Evolutionary conservation across 2,329 filamentous ascomycete species (phyloP), one percentile per base, ranked within the genome.

Genomic region (Didymellaceae sp.): DNA sequence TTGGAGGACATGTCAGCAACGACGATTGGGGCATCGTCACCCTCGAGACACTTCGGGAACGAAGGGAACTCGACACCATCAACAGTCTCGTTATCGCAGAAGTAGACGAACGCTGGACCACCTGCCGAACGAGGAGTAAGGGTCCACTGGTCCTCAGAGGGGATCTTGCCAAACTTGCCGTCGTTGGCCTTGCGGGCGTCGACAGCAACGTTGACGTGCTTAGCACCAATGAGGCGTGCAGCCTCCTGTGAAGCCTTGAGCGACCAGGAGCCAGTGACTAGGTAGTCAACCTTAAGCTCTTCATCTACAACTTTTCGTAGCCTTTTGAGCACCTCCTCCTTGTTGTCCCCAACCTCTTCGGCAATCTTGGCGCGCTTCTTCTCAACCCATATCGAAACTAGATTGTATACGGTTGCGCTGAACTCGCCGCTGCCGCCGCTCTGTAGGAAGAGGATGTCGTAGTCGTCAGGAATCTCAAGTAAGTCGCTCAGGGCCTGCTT

Each of bases 1-100:
- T 97, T 97, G 52, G 90, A 96, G 37, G 84, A 89, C 89, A 97
- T 96, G 74, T 97, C 93, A 16, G 90, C 91, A 5, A 96, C 87
- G 5, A 97, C 88, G 52, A 96, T 83, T 24, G 72, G 71, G 1
- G 86, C 86, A 41, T 86, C 82, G 7, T 86, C 85, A 40, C 86
- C 82, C 39, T 83, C 82, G 18, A 95, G 79, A 6, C 74, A 72
- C 57, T 86, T 76, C 18, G 93, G 93, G 67, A 89, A 87, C 3
- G 65, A 75, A 5, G 88, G 90, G 62, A 95, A 96, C 70, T 97
- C 93, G 14, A 97, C 91, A 25, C 92, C 92, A 65, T 96, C 91
- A 5, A 95, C 90, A 0, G 91, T 96, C 79, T 97, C 92, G 64
- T 97, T 97, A 73, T 92, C 89, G 73, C 93, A 96, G 72, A 86